Evolutionary conservation across 306 rosid genomes (phyloP), one percentile per base, ranked within the genome.

Genomic region (Trifolium pratense): DNA sequence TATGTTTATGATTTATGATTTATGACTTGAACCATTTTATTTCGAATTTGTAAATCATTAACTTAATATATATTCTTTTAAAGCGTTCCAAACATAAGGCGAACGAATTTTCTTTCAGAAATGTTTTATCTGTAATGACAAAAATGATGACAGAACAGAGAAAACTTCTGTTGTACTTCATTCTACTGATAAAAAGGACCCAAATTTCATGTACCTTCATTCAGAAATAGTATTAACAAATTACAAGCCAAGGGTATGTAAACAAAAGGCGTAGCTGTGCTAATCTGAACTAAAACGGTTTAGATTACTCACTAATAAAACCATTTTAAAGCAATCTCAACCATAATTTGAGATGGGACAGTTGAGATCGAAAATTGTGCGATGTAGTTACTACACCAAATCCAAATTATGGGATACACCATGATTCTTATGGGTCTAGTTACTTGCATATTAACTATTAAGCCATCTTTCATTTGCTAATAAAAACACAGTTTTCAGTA

Each of bases 31-130:
- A 21, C 36, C 57, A 57, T 14, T 57, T 25, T 6, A 42, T 18
- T 10, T 68, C 6, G 46, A 68, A 58, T 57, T 16, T 6, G 21
- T 51, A 18, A 13, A 34, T 53, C 73, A 46, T 70, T 70, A 7
- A 34, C 16, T 34, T 36, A 3, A 23, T 36, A 18, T 18, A 23
- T 36, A 16, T 53, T 36, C 11, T 49, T 70, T 34, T 20, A 6
- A 52, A 20, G 36, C 15, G 2, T 70, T 52, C 13, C 46, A 20
- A 51, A 17, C 49, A 18, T 32, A 51, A 15, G 63, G 15, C 15
- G 2, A 46, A 17, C 4, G 36, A 18, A 2, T 10, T 55, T 72
- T 42, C 57, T 40, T 25, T 58, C 14, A 9, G 10, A 51, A 51
- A 17, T 17, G 12, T 21, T 55, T 21, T 4, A 6, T 21, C 61